A percentile compares a stretch with the other conserved stretches of the same genome.
Conservation (phyloP, 2,329 filamentous ascomycete species). For the Aspergillus costaricaensis region DNA sequence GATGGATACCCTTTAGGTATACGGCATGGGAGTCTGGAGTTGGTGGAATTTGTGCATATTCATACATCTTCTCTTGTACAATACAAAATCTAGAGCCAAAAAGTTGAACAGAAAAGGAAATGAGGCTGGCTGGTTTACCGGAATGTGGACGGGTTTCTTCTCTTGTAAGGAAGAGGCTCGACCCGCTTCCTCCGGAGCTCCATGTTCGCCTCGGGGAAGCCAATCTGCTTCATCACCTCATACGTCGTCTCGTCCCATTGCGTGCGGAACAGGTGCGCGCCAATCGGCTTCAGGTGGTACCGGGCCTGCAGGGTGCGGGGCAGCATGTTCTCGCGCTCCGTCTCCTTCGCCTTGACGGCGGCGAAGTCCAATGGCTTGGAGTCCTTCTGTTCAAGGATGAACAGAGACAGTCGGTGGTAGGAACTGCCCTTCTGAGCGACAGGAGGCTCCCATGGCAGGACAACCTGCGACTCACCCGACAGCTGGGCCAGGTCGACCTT, state of each 20-base stretch:
- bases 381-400: constrained; percentile 77
- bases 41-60: constrained; percentile 39
- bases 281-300: constrained; percentile 70
- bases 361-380: constrained; percentile 61
- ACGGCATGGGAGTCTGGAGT: constrained; percentile 32
- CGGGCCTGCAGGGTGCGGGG: constrained; percentile 73
- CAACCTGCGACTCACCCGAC: constrained; percentile 64
- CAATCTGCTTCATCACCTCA: constrained; percentile 80
- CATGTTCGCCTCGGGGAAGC: constrained; percentile 73
- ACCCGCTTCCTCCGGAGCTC: constrained; percentile 83
- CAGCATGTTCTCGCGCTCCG: constrained; percentile 67
- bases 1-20: background rate
- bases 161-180: constrained; percentile 66
- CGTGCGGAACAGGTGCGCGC: constrained; percentile 83
- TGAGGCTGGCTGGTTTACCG: constrained; percentile 32
- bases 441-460: constrained; percentile 79
- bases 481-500: constrained; percentile 67
- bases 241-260: constrained; percentile 86
- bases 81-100: constrained; percentile 38
- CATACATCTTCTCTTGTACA: constrained; percentile 48
- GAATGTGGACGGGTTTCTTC: constrained; percentile 54
- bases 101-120: constrained; percentile 21
- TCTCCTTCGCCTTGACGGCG: constrained; percentile 55
- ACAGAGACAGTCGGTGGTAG: constrained; percentile 84
- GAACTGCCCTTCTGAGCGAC: constrained; percentile 86